Conservation (phyloP, 345 rosid species). For the Linum lewisii region DNA sequence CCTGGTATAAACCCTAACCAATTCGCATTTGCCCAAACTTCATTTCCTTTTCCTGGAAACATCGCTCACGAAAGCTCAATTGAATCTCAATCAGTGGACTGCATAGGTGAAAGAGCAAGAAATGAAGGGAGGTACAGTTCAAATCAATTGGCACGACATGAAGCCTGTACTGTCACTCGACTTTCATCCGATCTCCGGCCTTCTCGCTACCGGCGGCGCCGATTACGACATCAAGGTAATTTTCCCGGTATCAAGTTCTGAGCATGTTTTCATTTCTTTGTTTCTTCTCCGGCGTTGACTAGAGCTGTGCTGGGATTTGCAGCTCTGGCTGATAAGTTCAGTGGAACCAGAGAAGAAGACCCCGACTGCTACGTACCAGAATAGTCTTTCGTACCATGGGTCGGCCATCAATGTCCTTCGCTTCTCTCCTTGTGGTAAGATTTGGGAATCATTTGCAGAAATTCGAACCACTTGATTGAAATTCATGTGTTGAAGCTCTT, state of each 20-base stretch:
- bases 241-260: background rate
- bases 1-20: background rate
- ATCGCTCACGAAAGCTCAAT: background rate
- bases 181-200: constrained; percentile 66
- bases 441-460: no score
- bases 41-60: background rate
- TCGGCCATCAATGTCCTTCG: constrained; percentile 73
- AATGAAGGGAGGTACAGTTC: constrained; percentile 94
- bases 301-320: no score
- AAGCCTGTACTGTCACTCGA: constrained; percentile 87
- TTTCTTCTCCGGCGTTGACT: constrained; percentile 2
- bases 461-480: background rate
- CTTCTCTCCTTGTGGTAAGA: constrained; percentile 73
- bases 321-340: constrained; percentile 66
- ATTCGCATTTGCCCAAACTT: background rate
- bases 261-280: background rate
- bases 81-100: background rate
- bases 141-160: constrained; percentile 86
- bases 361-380: constrained; percentile 62
- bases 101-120: background rate
- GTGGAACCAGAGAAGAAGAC: constrained; percentile 50
- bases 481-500: background rate
- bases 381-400: constrained; percentile 70
- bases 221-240: constrained; percentile 88
- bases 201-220: constrained; percentile 97